Evolutionary conservation across 2,329 filamentous ascomycete species (phyloP), one percentile per base, ranked within the genome.

Genomic region (Alternaria triticimaculans): DNA sequence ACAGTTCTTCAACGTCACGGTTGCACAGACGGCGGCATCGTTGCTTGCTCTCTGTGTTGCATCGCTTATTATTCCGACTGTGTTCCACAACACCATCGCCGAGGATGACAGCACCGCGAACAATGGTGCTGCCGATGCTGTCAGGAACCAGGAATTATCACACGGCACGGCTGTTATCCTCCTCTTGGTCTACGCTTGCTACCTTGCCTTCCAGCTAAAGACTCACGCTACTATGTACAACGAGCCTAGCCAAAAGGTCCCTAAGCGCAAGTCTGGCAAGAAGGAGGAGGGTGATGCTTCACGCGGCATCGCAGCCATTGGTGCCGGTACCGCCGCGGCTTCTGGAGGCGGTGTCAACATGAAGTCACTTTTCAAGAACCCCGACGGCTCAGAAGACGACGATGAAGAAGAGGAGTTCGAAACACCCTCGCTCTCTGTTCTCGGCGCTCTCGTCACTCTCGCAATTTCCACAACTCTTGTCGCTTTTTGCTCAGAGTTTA

Each of bases 1-100:
- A 77, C 95, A 97, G 78, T 90, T 88, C 79, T 98, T 97, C 87
- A 97, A 97, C 83, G 89, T 92, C 33, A 95, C 92, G 0, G 94
- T 97, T 7, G 94, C 94, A 0, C 94, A 97, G 79, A 97, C 94
- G 0, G 92, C 94, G 4, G 90, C 94, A 14, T 93, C 91, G 74
- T 82, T 97, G 56, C 87, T 97, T 20, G 90, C 92, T 12, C 84
- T 97, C 20, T 90, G 92, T 14, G 92, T 96, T 41, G 90, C 90
- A 54, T 91, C 89, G 72, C 85, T 97, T 70, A 95, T 97, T 69
- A 93, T 97, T 25, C 95, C 95, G 0, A 97, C 94, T 6, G 93
- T 95, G 6, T 97, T 97, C 68, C 76, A 78, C 67, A 74, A 73
- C 57, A 79, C 75, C 65, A 71, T 80, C 25, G 69, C 72, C 12